Conservation (phyloP, 2,329 filamentous ascomycete species). For the Penicillium concentricum region DNA sequence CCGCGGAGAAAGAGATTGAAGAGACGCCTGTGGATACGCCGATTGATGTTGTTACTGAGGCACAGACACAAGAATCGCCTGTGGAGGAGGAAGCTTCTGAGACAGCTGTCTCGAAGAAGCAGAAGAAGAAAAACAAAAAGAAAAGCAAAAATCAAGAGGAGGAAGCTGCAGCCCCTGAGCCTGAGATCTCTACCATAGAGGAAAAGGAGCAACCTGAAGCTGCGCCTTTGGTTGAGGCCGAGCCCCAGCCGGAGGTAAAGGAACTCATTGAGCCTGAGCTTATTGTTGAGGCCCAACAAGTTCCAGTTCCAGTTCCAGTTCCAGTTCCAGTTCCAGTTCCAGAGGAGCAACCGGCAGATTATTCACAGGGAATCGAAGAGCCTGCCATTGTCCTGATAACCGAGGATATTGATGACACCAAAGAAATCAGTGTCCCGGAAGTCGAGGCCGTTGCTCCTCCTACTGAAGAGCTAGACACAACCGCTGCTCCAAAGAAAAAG, state of each 20-base stretch:
- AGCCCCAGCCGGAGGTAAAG: constrained; percentile 5
- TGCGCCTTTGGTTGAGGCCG: not conserved
- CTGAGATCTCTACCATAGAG: constrained; percentile 8
- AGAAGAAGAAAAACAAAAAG: constrained; percentile 26
- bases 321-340: not conserved
- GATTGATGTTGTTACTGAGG: constrained; percentile 3
- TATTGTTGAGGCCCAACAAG: not conserved
- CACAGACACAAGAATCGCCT: not conserved
- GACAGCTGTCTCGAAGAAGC: constrained; percentile 14
- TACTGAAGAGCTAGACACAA: not conserved
- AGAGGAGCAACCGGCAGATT: constrained; percentile 3
- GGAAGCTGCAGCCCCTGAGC: not conserved
- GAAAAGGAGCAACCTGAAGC: constrained; percentile 20
- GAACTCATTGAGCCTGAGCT: constrained; percentile 4
- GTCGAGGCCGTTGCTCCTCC: not conserved
- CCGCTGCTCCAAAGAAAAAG: not conserved
- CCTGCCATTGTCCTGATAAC: not conserved
- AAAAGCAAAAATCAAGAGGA: constrained; percentile 9
- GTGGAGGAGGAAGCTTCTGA: constrained; percentile 10
- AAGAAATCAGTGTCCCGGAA: not conserved
- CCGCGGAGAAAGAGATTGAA: not conserved
- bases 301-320: not conserved
- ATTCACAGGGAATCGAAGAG: constrained; percentile 1
- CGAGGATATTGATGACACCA: not conserved
- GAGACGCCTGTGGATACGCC: constrained; percentile 9